phyloP scores from a whole-genome alignment of 495 filamentous ascomycete genomes.

The Thozetella sp. region DNA sequence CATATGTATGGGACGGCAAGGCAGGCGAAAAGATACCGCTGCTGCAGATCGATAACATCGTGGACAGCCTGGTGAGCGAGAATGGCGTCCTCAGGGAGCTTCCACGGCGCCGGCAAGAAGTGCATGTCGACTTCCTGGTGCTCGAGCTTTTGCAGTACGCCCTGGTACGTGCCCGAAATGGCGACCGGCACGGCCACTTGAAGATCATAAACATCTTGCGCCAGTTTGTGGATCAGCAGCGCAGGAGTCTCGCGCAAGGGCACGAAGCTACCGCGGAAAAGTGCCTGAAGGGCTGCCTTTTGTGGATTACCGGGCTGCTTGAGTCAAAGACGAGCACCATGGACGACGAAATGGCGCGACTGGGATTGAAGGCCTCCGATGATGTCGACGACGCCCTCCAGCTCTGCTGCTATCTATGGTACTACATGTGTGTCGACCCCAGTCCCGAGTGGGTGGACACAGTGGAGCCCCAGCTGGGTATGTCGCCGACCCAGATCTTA shows the following conservation, averaged over 20 bases:
- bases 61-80: not conserved
- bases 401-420: conserved; percentile 17
- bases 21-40: no score
- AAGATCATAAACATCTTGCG: not conserved
- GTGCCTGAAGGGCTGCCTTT: conserved; percentile 3
- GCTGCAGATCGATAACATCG: not conserved
- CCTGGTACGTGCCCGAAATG: not conserved
- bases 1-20: no score
- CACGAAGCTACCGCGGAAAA: not conserved
- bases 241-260: not conserved
- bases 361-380: not conserved
- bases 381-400: not conserved
- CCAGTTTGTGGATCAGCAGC: conserved; percentile 15
- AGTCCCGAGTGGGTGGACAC: not conserved
- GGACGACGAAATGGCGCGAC: not conserved
- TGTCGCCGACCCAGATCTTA: conserved; percentile 18
- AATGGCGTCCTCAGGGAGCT: conserved; percentile 4
- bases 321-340: not conserved
- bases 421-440: not conserved
- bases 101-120: not conserved
- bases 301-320: conserved; percentile 11
- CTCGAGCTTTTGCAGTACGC: conserved; percentile 11
- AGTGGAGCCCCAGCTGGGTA: conserved; percentile 11
- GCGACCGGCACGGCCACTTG: not conserved
- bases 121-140: conserved; percentile 10